phyloP scores from a whole-genome alignment of 345 rosid genomes.

The Eucalyptus grandis region DNA sequence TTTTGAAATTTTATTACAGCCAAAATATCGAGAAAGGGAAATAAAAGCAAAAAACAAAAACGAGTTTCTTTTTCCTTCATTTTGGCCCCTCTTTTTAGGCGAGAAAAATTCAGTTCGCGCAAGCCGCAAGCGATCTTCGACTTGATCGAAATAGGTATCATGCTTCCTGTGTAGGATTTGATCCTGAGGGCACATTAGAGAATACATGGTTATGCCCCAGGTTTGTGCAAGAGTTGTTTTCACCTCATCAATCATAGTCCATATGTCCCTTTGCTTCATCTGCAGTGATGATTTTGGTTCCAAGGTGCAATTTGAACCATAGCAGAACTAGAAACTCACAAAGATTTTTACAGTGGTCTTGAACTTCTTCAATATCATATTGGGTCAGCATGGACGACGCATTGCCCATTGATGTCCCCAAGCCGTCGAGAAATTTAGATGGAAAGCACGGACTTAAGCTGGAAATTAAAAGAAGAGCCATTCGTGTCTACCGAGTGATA shows the following conservation, averaged over 20 bases:
- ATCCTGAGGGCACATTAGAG: constrained; percentile 69
- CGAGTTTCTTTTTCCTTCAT: not conserved
- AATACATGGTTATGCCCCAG: constrained; percentile 95
- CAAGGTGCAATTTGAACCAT: not conserved
- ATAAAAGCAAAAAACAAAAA: not conserved
- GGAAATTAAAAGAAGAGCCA: no score
- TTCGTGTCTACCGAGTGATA: not conserved
- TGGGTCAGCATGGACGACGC: no score
- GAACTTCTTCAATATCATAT: no score
- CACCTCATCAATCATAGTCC: not conserved
- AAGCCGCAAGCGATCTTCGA: not conserved
- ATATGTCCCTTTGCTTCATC: not conserved
- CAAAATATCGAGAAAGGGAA: not conserved
- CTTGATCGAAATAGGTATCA: constrained; percentile 60
- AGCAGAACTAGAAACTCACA: no score
- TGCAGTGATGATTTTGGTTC: not conserved
- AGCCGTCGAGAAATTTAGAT: no score
- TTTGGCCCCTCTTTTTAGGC: no score
- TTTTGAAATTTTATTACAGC: not conserved
- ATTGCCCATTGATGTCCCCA: no score
- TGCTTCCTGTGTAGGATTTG: constrained; percentile 95
- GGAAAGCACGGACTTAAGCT: no score
- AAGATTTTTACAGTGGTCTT: no score
- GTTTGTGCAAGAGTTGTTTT: constrained; percentile 26
- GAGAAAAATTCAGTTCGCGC: not conserved